Conservation (phyloP, 2,329 filamentous ascomycete species). For the Venturia asperata region DNA sequence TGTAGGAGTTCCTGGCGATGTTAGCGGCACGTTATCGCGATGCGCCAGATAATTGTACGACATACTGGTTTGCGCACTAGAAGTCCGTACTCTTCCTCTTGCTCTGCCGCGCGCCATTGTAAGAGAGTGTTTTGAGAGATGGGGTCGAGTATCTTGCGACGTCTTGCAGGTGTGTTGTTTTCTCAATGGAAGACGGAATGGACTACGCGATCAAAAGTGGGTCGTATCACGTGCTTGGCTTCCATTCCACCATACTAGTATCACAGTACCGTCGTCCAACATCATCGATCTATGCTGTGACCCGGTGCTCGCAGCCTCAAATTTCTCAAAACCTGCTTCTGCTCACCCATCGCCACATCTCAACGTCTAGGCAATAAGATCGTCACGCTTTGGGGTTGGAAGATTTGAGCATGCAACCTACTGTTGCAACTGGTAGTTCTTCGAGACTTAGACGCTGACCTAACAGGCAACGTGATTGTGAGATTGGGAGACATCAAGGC, state of each 20-base stretch:
- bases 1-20: conserved; percentile 18
- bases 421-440: background rate
- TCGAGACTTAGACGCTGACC: background rate
- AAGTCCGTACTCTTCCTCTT: conserved; percentile 13
- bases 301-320: background rate
- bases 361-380: background rate
- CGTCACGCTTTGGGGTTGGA: background rate
- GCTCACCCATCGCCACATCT: background rate
- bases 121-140: conserved; percentile 2
- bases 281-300: background rate
- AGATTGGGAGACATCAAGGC: too few species aligned
- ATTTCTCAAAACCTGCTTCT: background rate
- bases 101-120: conserved; percentile 14
- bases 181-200: too few species aligned
- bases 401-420: background rate
- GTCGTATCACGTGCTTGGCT: too few species aligned
- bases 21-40: conserved; percentile 9
- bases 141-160: background rate
- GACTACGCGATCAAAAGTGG: too few species aligned
- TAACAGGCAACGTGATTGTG: too few species aligned
- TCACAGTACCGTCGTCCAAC: background rate
- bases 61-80: background rate
- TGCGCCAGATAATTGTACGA: background rate
- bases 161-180: background rate
- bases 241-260: too few species aligned